phyloP scores from a whole-genome alignment of 441 rosid genomes.

The Bruguiera hainesii region DNA sequence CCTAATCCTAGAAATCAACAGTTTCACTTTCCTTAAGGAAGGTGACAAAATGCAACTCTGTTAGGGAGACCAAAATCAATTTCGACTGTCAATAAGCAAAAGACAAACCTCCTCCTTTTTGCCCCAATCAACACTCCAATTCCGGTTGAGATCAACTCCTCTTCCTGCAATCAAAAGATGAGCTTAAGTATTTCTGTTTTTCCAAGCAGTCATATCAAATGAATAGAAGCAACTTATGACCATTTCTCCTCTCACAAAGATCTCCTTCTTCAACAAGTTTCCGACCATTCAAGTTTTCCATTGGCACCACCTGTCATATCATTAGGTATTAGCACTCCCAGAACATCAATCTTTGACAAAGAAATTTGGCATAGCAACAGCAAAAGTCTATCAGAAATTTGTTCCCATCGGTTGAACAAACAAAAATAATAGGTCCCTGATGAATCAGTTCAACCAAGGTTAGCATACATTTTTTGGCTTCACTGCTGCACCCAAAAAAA shows the following conservation, averaged over 20 bases:
- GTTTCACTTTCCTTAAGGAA: neutral
- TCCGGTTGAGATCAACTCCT: conserved; percentile 97
- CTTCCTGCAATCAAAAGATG: conserved; percentile 54
- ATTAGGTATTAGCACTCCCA: conserved; percentile 17
- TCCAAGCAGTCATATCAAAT: conserved; percentile 21
- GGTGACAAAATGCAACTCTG: neutral
- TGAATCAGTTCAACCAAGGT: neutral
- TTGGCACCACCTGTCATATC: conserved; percentile 64
- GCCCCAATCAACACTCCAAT: conserved; percentile 99
- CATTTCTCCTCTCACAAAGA: conserved; percentile 90
- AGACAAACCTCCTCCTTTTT: conserved; percentile 83
- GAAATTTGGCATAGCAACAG: neutral
- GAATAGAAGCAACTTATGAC: conserved; percentile 28
- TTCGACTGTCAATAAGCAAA: conserved; percentile 1
- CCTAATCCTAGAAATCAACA: neutral
- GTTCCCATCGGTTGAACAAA: too few relatives aligned
- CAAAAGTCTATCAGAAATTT: neutral
- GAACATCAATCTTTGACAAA: conserved; percentile 10
- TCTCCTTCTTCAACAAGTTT: conserved; percentile 83
- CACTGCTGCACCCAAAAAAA: neutral
- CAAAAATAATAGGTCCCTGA: too few relatives aligned
- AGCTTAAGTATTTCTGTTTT: conserved; percentile 12
- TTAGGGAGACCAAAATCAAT: neutral
- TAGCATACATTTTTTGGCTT: too few relatives aligned
- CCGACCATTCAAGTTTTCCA: conserved; percentile 89